phyloP scores from a whole-genome alignment of 495 filamentous ascomycete genomes.

The Xylaria castorea region DNA sequence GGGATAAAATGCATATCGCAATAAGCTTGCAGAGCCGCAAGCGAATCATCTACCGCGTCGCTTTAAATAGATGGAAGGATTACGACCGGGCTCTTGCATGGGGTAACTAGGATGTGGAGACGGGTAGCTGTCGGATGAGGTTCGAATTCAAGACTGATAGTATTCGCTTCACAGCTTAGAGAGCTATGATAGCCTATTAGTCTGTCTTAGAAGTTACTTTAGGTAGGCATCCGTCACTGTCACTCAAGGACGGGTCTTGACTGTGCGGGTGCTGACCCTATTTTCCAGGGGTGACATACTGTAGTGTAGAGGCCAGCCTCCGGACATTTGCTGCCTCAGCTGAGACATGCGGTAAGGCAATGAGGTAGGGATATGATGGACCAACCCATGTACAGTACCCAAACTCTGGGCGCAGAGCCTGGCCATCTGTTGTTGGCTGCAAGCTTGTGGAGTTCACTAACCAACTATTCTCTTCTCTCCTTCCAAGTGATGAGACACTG shows the following conservation, averaged over 20 bases:
- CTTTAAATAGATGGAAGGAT: conserved; percentile 13
- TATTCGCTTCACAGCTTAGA: neutral
- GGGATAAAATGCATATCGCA: conserved; percentile 5
- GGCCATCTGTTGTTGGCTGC: conserved; percentile 5
- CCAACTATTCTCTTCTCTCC: neutral
- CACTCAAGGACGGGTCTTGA: neutral
- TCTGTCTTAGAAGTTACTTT: neutral
- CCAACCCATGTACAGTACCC: neutral
- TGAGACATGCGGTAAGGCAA: conserved; percentile 1
- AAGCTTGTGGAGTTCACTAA: neutral
- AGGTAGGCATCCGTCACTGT: neutral
- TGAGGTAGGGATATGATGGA: neutral
- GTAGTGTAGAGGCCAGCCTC: too few species aligned
- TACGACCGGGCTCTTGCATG: neutral
- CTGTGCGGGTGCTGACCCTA: neutral
- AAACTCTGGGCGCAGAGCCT: neutral
- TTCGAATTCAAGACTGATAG: neutral
- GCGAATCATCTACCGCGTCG: conserved; percentile 20
- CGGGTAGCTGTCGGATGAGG: neutral
- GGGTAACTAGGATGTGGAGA: conserved; percentile 1
- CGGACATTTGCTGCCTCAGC: neutral
- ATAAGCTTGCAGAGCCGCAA: conserved; percentile 17
- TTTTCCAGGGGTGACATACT: too few species aligned
- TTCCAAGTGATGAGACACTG: neutral
- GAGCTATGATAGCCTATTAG: neutral